Percentiles rank a stretch among this genome's conserved stretches.
Evolutionary conservation across 108 stramenopile species (phyloP).

Genomic region (Discostella pseudostelligera): DNA sequence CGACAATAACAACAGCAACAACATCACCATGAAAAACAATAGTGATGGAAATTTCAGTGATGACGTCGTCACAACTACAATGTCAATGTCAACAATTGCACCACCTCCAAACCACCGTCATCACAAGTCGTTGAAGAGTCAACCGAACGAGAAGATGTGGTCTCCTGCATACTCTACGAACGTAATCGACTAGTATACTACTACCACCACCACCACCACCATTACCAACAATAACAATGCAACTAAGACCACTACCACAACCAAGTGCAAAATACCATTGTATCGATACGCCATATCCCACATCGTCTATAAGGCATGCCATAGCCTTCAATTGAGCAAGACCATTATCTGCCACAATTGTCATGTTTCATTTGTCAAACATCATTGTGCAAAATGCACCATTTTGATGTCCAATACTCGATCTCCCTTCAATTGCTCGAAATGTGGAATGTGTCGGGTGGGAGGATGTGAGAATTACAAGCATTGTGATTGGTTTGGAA

Average conservation of each 20-base stretch:
- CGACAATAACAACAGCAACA: too few species aligned
- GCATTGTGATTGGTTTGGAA: conserved; percentile 44
- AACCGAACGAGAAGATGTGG: conserved; percentile 11
- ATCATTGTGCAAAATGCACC: conserved; percentile 46
- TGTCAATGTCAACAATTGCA: neutral
- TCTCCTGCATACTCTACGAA: conserved; percentile 52
- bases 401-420: conserved; percentile 46
- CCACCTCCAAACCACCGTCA: too few species aligned
- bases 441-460: conserved; percentile 54
- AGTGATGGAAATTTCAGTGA: too few species aligned
- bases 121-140: neutral
- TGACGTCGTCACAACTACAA: too few species aligned
- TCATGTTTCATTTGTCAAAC: conserved; percentile 35
- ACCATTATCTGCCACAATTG: conserved; percentile 33
- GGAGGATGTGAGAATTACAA: conserved; percentile 42
- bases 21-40: neutral
- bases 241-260: too few species aligned
- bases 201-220: too few species aligned
- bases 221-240: too few species aligned
- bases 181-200: too few species aligned
- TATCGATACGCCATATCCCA: conserved; percentile 75
- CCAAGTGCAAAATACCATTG: conserved; percentile 38
- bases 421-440: conserved; percentile 41
- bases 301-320: conserved; percentile 77
- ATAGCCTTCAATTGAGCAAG: conserved; percentile 54